Conservation (phyloP, 177 flowering plant species). For the Vitis hybrid region DNA sequence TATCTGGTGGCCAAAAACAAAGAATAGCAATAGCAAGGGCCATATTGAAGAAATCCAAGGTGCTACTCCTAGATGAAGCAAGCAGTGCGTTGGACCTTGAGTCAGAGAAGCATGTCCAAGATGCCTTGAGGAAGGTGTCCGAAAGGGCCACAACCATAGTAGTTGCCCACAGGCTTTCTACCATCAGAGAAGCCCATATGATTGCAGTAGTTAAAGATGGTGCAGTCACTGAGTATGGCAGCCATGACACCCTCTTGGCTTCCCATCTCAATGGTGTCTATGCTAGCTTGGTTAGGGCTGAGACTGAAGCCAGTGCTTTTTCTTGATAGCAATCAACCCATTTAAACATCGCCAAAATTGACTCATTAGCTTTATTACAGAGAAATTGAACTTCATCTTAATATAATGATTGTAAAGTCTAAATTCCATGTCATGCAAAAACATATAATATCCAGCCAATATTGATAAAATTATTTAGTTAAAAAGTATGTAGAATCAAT, state of each 20-base stretch:
- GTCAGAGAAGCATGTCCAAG: constrained; percentile 69
- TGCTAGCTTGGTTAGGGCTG: constrained; percentile 54
- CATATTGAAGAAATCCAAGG: constrained; percentile 56
- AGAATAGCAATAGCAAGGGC: constrained; percentile 79
- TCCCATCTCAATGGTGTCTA: constrained; percentile 53
- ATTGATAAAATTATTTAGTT: no score
- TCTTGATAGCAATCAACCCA: constrained; percentile 19
- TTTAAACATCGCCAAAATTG: neutral
- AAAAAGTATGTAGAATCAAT: no score
- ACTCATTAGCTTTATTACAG: no score
- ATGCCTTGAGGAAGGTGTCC: constrained; percentile 51
- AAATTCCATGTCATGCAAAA: no score
- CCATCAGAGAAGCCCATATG: constrained; percentile 57
- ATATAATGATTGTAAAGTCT: neutral
- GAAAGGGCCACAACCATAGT: constrained; percentile 57
- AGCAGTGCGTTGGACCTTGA: constrained; percentile 83
- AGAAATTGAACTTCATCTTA: neutral
- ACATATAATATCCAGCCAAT: no score
- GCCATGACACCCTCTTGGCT: constrained; percentile 61
- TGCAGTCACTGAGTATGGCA: constrained; percentile 53
- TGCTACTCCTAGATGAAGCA: constrained; percentile 73
- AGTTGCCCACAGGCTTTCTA: constrained; percentile 75
- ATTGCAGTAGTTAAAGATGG: constrained; percentile 66
- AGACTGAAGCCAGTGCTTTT: constrained; percentile 64
- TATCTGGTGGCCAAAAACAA: constrained; percentile 68